These are phyloP conservation scores for Euphorbia peplus DNA, from an alignment of 345 rosid genomes.

Conservation along the genomic window DNA sequence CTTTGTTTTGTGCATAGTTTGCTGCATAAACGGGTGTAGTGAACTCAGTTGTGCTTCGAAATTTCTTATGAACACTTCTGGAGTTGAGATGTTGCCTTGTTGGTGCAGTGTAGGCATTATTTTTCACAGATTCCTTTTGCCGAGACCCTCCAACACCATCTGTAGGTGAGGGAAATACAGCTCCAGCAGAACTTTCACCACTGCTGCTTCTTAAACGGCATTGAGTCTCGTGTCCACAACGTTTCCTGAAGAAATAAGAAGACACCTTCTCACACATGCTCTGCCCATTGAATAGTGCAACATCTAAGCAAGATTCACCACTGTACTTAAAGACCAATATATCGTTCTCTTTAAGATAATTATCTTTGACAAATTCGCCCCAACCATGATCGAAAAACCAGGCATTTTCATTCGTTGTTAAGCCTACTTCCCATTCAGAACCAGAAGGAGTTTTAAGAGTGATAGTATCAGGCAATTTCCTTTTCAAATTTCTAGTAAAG, in stretches of 20 bases:
- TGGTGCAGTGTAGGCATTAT: slow-evolving; percentile 3
- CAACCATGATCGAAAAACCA: slow-evolving; percentile 56
- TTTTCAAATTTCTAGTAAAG: slow-evolving; percentile 43
- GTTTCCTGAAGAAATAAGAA: slow-evolving; percentile 54
- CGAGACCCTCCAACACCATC: slow-evolving; percentile 24
- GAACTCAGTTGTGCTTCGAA: slow-evolving; percentile 9
- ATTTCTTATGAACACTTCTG: slow-evolving; percentile 12
- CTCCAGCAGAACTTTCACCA: slow-evolving; percentile 26
- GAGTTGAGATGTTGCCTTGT: slow-evolving; percentile 6
- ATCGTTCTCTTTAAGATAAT: slow-evolving; percentile 56
- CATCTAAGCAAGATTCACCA: slow-evolving; percentile 67
- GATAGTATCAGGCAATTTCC: slow-evolving; percentile 51
- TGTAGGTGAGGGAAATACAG: slow-evolving; percentile 18
- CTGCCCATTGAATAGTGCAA: slow-evolving; percentile 47
- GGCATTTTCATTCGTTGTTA: slow-evolving; percentile 34
- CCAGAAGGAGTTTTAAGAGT: slow-evolving; percentile 72
- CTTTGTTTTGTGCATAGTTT: slow-evolving; percentile 9
- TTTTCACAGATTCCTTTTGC: slow-evolving; percentile 16
- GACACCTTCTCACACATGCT: slow-evolving; percentile 69
- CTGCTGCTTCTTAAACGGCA: slow-evolving; percentile 26
- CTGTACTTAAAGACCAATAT: slow-evolving; percentile 63
- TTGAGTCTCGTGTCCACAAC: slow-evolving; percentile 30
- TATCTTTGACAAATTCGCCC: slow-evolving; percentile 54
- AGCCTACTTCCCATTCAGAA: slow-evolving; percentile 44
- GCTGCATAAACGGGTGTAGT: not conserved